Evolutionary conservation across 345 rosid genomes (phyloP).

Genomic region (Gynandropsis gynandra): DNA sequence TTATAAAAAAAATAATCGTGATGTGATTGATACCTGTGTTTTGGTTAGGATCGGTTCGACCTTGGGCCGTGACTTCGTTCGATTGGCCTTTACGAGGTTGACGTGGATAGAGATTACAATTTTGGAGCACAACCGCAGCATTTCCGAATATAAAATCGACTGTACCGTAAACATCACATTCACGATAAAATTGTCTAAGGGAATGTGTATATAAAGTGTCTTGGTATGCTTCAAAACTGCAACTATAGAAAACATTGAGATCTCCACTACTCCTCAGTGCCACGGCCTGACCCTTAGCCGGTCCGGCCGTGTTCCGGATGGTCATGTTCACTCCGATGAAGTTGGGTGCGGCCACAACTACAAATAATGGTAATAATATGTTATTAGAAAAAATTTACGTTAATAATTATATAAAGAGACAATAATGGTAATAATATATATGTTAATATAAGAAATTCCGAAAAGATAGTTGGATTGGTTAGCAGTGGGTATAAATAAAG

Average conservation of each 20-base stretch:
- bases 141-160: constrained; percentile 95
- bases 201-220: constrained; percentile 82
- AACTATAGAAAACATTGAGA: constrained; percentile 60
- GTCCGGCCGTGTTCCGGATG: constrained; percentile 84
- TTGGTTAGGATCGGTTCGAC: constrained; percentile 74
- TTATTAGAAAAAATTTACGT: constrained; percentile 3
- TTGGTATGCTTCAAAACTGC: constrained; percentile 86
- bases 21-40: constrained; percentile 51
- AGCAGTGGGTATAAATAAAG: background rate
- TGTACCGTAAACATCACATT: constrained; percentile 83
- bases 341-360: constrained; percentile 66
- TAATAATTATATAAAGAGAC: no score
- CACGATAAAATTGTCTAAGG: constrained; percentile 72
- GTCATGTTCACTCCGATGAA: constrained; percentile 78
- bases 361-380: constrained; percentile 3
- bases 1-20: no score
- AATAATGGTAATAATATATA: background rate
- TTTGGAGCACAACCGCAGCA: constrained; percentile 74
- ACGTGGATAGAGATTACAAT: constrained; percentile 68
- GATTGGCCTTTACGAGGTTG: constrained; percentile 64
- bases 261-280: constrained; percentile 75
- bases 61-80: constrained; percentile 84
- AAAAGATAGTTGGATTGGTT: constrained; percentile 7
- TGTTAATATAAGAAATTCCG: background rate
- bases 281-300: constrained; percentile 75